phyloP scores from a whole-genome alignment of 1,139 yeast species.

The Sugiyamaella sp. region DNA sequence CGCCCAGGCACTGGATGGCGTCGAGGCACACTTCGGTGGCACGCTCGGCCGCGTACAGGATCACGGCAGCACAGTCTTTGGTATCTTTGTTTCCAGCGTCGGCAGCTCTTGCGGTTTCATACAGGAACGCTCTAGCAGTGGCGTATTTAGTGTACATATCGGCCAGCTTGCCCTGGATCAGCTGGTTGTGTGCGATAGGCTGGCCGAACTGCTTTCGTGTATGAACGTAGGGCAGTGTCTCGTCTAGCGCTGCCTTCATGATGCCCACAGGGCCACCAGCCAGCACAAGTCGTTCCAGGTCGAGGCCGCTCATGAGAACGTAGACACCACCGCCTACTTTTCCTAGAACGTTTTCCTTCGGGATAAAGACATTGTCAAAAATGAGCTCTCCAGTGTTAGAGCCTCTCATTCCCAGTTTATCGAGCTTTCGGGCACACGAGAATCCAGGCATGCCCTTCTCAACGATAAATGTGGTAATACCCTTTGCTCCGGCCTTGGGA shows the following conservation, averaged over 20 bases:
- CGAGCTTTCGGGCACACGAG: conserved; percentile 40
- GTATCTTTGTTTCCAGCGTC: conserved; percentile 38
- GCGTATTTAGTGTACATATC: conserved; percentile 44
- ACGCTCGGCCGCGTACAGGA: conserved; percentile 42
- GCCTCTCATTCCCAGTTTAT: conserved; percentile 43
- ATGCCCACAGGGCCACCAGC: conserved; percentile 43
- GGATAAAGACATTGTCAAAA: conserved; percentile 41
- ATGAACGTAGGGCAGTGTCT: conserved; percentile 41
- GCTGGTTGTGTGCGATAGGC: conserved; percentile 42
- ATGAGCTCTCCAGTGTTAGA: conserved; percentile 43
- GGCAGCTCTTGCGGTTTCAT: conserved; percentile 35
- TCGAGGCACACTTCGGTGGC: conserved; percentile 43
- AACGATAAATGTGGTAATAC: conserved; percentile 42
- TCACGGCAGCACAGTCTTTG: conserved; percentile 43
- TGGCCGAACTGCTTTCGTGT: conserved; percentile 41
- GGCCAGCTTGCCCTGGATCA: conserved; percentile 42
- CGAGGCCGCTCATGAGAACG: conserved; percentile 42
- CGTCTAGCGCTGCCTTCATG: conserved; percentile 43
- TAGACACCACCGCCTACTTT: conserved; percentile 40
- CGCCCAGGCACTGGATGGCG: conserved; percentile 43
- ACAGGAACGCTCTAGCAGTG: conserved; percentile 39
- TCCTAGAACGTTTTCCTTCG: conserved; percentile 41
- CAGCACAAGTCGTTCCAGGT: conserved; percentile 41
- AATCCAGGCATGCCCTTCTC: conserved; percentile 40
- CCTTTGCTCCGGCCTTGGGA: conserved; percentile 39